Percentiles rank a stretch among this genome's conserved stretches.
Conservation (phyloP, 331 rosid genomes). For the Acacia concinna region DNA sequence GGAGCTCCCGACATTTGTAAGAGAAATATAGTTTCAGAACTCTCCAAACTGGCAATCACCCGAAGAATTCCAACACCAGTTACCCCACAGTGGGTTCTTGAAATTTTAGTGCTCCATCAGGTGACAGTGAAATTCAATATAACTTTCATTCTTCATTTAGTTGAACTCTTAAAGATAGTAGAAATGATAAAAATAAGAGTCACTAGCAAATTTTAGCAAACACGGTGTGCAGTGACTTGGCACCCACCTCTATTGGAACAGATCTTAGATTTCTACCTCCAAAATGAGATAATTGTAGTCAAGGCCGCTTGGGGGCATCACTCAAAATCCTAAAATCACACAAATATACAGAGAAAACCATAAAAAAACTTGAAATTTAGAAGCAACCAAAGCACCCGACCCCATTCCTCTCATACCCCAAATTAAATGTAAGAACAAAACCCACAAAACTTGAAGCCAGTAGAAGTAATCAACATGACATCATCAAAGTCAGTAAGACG, state of each 20-base stretch:
- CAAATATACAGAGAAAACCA: constrained; percentile 19
- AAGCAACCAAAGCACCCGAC: constrained; percentile 28
- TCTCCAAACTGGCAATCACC: constrained; percentile 24
- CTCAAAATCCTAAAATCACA: constrained; percentile 24
- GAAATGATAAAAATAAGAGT: constrained; percentile 17
- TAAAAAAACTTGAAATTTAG: constrained; percentile 28
- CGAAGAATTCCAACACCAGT: constrained; percentile 11
- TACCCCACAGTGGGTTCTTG: constrained; percentile 18
- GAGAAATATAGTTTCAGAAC: constrained; percentile 19
- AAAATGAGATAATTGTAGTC: constrained; percentile 32
- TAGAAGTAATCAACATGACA: constrained; percentile 14
- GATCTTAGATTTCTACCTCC: constrained; percentile 51
- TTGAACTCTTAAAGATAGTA: constrained; percentile 27
- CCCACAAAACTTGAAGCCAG: constrained; percentile 34
- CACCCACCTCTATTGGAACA: constrained; percentile 34
- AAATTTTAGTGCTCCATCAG: constrained; percentile 27
- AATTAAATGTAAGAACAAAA: constrained; percentile 28
- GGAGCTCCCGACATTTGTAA: constrained; percentile 76
- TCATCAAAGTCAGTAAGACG: constrained; percentile 33
- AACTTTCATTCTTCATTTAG: constrained; percentile 17
- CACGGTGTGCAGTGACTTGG: constrained; percentile 31
- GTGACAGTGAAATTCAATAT: constrained; percentile 24
- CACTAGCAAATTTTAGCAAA: constrained; percentile 10
- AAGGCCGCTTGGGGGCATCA: constrained; percentile 21
- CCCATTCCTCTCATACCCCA: constrained; percentile 33